These are phyloP conservation scores for Pichia sporocuriosa DNA, from an alignment of 805 yeast genomes.

Conservation along the genomic window DNA sequence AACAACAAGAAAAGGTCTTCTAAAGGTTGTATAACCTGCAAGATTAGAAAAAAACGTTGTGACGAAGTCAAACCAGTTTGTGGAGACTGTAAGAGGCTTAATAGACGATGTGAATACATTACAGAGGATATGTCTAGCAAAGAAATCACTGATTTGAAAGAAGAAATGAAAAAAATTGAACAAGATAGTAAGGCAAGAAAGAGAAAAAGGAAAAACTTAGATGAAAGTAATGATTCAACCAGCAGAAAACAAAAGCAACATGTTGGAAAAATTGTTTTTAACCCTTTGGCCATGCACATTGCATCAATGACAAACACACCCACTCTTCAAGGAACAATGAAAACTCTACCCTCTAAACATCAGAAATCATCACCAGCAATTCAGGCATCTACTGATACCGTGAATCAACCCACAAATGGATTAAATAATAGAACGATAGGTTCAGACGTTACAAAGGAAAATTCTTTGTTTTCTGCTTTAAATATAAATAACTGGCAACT, in stretches of 20 bases:
- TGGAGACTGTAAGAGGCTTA: slow-evolving; percentile 41
- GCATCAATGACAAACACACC: slow-evolving; percentile 5
- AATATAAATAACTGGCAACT: no score
- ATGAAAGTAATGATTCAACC: slow-evolving; percentile 1
- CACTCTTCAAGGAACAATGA: slow-evolving; percentile 3
- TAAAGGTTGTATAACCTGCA: slow-evolving; percentile 65
- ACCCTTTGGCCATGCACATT: slow-evolving; percentile 24
- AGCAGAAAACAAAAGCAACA: background rate
- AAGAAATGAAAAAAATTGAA: slow-evolving; percentile 35
- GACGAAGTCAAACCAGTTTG: slow-evolving; percentile 45
- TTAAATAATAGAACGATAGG: no score
- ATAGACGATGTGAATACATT: slow-evolving; percentile 42
- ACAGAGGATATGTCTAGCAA: slow-evolving; percentile 38
- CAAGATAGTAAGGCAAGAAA: slow-evolving; percentile 36
- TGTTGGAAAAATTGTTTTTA: slow-evolving; percentile 21
- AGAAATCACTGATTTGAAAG: slow-evolving; percentile 31
- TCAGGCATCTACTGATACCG: no score
- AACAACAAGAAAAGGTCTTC: slow-evolving; percentile 34
- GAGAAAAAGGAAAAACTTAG: slow-evolving; percentile 20
- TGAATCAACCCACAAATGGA: no score
- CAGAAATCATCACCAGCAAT: no score
- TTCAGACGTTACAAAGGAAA: no score
- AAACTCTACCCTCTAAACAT: no score
- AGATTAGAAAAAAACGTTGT: slow-evolving; percentile 55
- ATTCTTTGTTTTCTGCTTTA: no score